Evolutionary conservation across 306 rosid species (phyloP).

Genomic region (Arachis hypogaea): DNA sequence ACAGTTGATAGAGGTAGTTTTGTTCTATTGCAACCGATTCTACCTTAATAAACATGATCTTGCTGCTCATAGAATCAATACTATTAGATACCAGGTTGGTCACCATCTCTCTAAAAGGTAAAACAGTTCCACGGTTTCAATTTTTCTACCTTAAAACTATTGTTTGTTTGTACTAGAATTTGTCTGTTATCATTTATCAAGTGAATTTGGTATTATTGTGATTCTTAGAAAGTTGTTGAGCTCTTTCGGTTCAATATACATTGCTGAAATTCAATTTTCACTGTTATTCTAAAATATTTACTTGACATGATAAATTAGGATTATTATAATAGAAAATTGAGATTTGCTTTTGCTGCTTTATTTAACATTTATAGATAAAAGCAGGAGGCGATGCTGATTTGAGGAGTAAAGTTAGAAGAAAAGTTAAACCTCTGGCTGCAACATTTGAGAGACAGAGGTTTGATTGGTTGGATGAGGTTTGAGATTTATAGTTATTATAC

Average conservation of each 20-base stretch:
- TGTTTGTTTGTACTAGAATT: not conserved
- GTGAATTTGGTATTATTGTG: too few species aligned
- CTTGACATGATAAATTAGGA: not conserved
- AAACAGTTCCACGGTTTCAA: not conserved
- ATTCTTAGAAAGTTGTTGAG: too few species aligned
- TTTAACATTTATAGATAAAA: too few species aligned
- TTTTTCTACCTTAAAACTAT: too few species aligned
- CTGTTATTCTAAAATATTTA: too few species aligned
- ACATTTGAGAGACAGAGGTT: not conserved
- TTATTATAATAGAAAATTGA: not conserved
- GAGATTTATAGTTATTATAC: not conserved
- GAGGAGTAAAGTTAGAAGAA: not conserved
- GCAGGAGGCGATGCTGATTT: not conserved
- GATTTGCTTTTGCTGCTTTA: not conserved
- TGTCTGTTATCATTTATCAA: constrained; percentile 10
- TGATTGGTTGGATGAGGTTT: not conserved
- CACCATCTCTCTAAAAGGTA: constrained; percentile 98
- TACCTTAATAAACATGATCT: constrained; percentile 89
- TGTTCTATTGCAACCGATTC: constrained; percentile 77
- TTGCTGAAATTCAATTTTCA: too few species aligned
- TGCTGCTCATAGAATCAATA: constrained; percentile 92
- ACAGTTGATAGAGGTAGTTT: constrained; percentile 76
- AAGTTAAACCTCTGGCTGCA: not conserved
- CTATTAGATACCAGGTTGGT: constrained; percentile 96
- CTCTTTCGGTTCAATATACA: too few species aligned